A percentile compares a stretch with the other conserved stretches of the same genome.
Evolutionary conservation across 768 basidiomycete genomes (phyloP).

Genomic region (Mycena latifolia): DNA sequence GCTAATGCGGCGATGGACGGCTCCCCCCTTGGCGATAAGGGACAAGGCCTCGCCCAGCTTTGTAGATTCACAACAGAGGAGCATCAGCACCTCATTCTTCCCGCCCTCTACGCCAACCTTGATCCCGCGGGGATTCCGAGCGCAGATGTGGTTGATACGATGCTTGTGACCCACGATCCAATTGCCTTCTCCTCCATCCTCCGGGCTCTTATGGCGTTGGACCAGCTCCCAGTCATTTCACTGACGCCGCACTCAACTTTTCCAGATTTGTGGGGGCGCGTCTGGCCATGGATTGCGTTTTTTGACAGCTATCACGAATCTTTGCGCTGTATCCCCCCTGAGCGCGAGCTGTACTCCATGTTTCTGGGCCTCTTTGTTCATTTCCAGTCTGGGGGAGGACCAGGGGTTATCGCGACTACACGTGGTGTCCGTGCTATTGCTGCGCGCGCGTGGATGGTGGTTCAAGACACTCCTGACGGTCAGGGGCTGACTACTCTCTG

Average conservation of each 20-base stretch:
- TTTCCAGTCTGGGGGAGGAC: no score
- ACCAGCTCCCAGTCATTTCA: not conserved
- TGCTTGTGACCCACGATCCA: not conserved
- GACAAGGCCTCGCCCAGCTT: not conserved
- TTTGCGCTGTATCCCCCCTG: no score
- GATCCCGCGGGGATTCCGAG: not conserved
- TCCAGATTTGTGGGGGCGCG: not conserved
- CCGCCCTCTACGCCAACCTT: not conserved
- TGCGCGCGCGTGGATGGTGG: not conserved
- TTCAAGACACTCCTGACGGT: not conserved
- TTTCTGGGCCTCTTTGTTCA: no score
- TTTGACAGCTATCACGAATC: no score
- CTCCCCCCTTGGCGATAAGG: not conserved
- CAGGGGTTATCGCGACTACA: not conserved
- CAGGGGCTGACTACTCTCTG: not conserved
- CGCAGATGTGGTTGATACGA: no score
- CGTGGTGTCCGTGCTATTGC: not conserved
- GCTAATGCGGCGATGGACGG: not conserved
- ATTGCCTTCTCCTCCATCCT: not conserved
- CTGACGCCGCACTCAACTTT: no score
- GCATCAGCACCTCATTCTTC: not conserved
- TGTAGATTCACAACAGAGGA: not conserved
- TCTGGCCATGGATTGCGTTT: not conserved
- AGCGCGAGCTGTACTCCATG: no score
- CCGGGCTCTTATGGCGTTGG: not conserved